Conservation (phyloP, 2,329 filamentous ascomycete species). For the Fusarium scirpi region DNA sequence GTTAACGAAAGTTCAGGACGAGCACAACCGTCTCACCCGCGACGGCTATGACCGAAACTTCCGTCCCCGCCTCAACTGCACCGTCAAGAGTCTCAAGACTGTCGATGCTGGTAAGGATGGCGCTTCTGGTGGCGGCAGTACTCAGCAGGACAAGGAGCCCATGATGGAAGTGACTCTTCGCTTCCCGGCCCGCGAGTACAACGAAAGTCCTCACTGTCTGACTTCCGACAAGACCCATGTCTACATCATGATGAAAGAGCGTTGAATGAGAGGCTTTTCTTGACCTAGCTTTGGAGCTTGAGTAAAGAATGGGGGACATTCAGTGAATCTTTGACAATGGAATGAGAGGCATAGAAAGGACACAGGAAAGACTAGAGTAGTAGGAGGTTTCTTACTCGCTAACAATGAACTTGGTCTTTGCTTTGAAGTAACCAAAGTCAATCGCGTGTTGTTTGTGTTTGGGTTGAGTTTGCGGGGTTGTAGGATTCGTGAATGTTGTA, state of each 20-base stretch:
- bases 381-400: background rate
- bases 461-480: background rate
- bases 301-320: background rate
- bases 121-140: background rate
- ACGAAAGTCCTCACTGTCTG: conserved; percentile 28
- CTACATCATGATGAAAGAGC: conserved; percentile 34
- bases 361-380: background rate
- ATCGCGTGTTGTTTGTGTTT: background rate
- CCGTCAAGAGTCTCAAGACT: conserved; percentile 15
- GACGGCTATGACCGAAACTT: conserved; percentile 19
- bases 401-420: background rate
- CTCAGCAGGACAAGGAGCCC: background rate
- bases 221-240: conserved; percentile 19
- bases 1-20: conserved; percentile 12
- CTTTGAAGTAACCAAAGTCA: background rate
- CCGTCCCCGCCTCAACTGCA: conserved; percentile 28
- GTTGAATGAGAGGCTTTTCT: background rate
- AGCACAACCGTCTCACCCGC: conserved; percentile 20
- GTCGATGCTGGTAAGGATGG: background rate
- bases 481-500: background rate
- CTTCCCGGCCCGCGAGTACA: conserved; percentile 27
- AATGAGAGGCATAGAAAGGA: background rate
- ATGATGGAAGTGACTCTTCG: conserved; percentile 31
- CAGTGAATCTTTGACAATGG: background rate
- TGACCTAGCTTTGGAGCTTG: conserved; percentile 1